phyloP scores from a whole-genome alignment of 345 rosid genomes.

The Triadica sebifera region DNA sequence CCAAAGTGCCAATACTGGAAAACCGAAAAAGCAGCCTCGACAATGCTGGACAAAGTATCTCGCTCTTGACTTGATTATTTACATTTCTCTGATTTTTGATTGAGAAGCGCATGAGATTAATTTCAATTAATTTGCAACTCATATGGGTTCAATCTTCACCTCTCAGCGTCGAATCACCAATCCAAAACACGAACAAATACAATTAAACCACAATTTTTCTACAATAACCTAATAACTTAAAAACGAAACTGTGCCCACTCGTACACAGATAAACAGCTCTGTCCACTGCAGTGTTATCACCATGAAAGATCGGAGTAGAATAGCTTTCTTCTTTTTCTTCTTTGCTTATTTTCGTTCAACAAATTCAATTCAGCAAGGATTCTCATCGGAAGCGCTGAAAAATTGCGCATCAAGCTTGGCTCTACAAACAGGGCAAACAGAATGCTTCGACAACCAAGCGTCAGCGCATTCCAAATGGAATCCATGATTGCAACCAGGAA shows the following conservation, averaged over 20 bases:
- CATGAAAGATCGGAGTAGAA: not conserved
- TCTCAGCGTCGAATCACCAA: not conserved
- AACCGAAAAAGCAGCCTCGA: not conserved
- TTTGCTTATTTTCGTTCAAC: not conserved
- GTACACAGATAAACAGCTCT: not conserved
- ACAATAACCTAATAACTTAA: not conserved
- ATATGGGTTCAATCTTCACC: not conserved
- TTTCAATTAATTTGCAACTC: not conserved
- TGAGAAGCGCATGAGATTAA: not conserved
- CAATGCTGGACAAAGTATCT: not conserved
- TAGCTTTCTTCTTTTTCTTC: not conserved
- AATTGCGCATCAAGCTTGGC: constrained; percentile 42
- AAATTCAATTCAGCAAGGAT: constrained; percentile 19
- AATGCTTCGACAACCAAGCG: constrained; percentile 65
- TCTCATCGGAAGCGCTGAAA: constrained; percentile 3
- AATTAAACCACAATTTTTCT: not conserved
- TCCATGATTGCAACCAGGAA: constrained; percentile 88
- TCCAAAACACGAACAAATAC: not conserved
- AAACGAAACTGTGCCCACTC: not conserved
- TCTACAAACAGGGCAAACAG: constrained; percentile 73
- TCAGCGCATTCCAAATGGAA: constrained; percentile 78
- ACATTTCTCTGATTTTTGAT: not conserved
- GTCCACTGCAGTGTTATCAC: not conserved
- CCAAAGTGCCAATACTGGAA: not conserved
- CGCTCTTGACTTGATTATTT: not conserved